A percentile compares a stretch with the other conserved stretches of the same genome.
Conservation (phyloP, 139 green algal genomes). For the Coccomyxa sp. region DNA sequence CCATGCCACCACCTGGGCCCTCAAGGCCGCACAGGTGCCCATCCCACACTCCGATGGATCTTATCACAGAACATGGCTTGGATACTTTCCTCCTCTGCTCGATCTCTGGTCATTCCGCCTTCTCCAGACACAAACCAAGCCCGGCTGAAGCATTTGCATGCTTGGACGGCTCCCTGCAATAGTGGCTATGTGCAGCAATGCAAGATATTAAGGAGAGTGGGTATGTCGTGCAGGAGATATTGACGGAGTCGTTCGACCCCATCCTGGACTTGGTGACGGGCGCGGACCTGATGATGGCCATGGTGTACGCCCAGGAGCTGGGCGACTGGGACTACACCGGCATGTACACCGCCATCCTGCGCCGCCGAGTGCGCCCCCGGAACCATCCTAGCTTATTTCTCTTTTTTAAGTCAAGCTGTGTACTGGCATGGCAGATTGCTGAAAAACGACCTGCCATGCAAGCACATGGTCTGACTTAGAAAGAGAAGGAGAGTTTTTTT, state of each 20-base stretch:
- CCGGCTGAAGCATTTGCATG: too few species aligned
- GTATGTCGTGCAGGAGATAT: neutral
- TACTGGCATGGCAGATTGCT: neutral
- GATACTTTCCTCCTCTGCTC: neutral
- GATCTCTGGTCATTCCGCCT: neutral
- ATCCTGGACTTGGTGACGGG: slow-evolving; percentile 75
- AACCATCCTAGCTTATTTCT: too few species aligned
- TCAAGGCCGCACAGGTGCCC: slow-evolving; percentile 16
- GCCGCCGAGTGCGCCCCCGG: slow-evolving; percentile 38
- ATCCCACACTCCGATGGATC: neutral
- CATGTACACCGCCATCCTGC: slow-evolving; percentile 79
- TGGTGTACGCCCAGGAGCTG: slow-evolving; percentile 62
- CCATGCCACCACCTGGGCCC: slow-evolving; percentile 18
- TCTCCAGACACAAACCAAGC: neutral
- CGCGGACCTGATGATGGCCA: slow-evolving; percentile 79
- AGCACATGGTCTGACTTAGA: neutral
- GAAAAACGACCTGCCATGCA: neutral
- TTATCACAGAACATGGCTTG: slow-evolving; percentile 25
- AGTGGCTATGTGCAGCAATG: too few species aligned
- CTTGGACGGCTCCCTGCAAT: too few species aligned
- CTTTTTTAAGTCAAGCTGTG: neutral
- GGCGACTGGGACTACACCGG: slow-evolving; percentile 82
- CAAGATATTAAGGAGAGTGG: too few species aligned
- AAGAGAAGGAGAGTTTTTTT: neutral
- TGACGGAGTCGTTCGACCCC: slow-evolving; percentile 75